phyloP scores from a whole-genome alignment of 768 basidiomycete species.

The Cystobasidium tubakii region DNA sequence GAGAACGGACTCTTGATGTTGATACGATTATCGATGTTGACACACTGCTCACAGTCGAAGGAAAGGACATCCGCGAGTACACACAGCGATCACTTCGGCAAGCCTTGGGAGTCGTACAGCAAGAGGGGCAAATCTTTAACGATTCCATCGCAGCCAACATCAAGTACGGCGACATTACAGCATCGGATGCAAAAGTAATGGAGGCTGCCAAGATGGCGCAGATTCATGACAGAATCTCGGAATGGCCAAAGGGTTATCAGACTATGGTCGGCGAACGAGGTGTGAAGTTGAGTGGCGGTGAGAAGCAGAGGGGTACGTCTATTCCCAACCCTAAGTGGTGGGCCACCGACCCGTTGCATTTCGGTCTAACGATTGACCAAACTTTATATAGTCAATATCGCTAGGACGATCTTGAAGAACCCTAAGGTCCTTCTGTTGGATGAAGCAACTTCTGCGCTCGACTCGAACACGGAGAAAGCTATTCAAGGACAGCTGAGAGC shows the following conservation, averaged over 20 bases:
- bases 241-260: conserved; percentile 67
- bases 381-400: conserved; percentile 58
- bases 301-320: conserved; percentile 49
- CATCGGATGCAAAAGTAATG: conserved; percentile 52
- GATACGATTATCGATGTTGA: neutral
- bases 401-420: conserved; percentile 76
- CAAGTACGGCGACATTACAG: conserved; percentile 18
- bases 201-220: conserved; percentile 72
- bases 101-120: conserved; percentile 83
- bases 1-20: too few relatives aligned
- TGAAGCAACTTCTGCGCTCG: conserved; percentile 58
- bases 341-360: too few relatives aligned
- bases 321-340: neutral
- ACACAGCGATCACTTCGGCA: conserved; percentile 72
- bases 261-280: conserved; percentile 85
- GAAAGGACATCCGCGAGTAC: conserved; percentile 77
- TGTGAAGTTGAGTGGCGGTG: conserved; percentile 79
- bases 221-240: conserved; percentile 75
- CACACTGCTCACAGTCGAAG: conserved; percentile 50
- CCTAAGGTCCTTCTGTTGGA: conserved; percentile 68
- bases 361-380: too few relatives aligned
- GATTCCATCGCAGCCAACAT: conserved; percentile 28
- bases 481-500: conserved; percentile 82
- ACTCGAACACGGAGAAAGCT: conserved; percentile 82
- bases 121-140: conserved; percentile 50